Evolutionary conservation across 306 rosid genomes (phyloP).

Genomic region (Aeschynomene evenia): DNA sequence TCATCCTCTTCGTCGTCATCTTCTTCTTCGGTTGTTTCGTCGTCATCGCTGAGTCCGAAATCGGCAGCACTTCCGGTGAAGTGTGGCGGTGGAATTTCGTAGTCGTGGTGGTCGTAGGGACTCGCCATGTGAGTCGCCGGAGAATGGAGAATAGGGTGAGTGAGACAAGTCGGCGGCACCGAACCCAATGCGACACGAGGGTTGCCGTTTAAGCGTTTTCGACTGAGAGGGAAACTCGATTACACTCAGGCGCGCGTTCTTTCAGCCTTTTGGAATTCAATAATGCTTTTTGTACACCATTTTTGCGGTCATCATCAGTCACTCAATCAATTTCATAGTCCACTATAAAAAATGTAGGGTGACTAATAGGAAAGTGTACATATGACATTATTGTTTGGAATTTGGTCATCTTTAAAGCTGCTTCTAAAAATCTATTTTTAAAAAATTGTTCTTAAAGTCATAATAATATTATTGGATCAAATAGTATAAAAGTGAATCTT

Average conservation of each 20-base stretch:
- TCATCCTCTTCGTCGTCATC: conserved; percentile 22
- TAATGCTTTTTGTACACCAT: no score
- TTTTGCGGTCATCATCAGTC: no score
- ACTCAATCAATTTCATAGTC: no score
- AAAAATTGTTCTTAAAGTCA: no score
- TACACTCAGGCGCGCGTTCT: not conserved
- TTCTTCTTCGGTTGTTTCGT: conserved; percentile 20
- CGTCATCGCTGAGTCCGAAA: conserved; percentile 4
- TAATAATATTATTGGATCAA: no score
- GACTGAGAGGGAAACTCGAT: no score
- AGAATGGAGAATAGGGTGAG: not conserved
- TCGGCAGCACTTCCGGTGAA: not conserved
- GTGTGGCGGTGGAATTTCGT: not conserved
- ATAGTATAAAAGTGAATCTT: no score
- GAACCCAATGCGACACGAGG: not conserved
- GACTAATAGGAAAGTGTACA: no score
- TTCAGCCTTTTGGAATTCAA: not conserved
- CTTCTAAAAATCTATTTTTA: no score
- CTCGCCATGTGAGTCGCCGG: not conserved
- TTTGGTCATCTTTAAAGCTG: no score
- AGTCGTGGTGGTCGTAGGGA: not conserved
- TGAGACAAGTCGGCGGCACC: not conserved
- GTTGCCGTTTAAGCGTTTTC: not conserved
- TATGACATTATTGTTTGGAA: no score
- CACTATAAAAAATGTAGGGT: no score